Base-by-base conservation (phyloP, 2,329 filamentous ascomycete species). In the Paecilomyces niveus region DNA sequence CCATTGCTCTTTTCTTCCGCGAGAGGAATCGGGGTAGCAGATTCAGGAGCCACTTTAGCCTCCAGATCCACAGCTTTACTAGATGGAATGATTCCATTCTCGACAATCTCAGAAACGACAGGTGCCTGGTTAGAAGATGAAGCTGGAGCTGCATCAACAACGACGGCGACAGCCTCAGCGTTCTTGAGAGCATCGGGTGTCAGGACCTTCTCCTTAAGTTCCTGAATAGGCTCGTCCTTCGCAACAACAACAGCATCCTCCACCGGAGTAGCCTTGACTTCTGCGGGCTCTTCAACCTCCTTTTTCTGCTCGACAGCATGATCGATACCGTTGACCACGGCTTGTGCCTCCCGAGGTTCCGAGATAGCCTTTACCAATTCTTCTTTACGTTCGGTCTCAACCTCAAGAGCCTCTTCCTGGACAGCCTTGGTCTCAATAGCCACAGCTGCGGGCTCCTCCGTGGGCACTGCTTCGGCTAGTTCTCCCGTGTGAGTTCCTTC, bases 1-100 rank as follows among this genome's bases (percentile, higher is more conserved):
- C 63, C 61, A 57, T 64, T 58, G 31, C 64, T 54, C 56, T 68
- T 61, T 26, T 61, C 18, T 55, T 67, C 61, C 21, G 61, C 53
- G 8, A 57, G 57, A 53, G 61, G 45, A 54, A 56, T 22, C 57
- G 52, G 33, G 24, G 21, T 8, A 35, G 45, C 54, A 22, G 54
- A 21, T 5, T 57, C 21, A 54, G 45, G 32, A 1, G 32, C 13
- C 6, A 33, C 32, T 15, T 13, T 33, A 33, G 32, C 13, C 32
- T 33, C 32, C 10, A 33, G 32, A 4, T 13, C 32, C 32, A 33
- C 32, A 15, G 35, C 35, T 15, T 39, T 39, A 4, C 35, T 39
- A 45, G 39, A 45, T 45, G n/a, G n/a, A 45, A 18, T 45, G 39
- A n/a, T n/a, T 18, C 39, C 39, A 18, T 45, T 45, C 39, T 45